A percentile compares a stretch with the other conserved stretches of the same genome.
Conservation (phyloP, 2,329 filamentous ascomycete genomes). For the Aspergillus tubingensis region DNA sequence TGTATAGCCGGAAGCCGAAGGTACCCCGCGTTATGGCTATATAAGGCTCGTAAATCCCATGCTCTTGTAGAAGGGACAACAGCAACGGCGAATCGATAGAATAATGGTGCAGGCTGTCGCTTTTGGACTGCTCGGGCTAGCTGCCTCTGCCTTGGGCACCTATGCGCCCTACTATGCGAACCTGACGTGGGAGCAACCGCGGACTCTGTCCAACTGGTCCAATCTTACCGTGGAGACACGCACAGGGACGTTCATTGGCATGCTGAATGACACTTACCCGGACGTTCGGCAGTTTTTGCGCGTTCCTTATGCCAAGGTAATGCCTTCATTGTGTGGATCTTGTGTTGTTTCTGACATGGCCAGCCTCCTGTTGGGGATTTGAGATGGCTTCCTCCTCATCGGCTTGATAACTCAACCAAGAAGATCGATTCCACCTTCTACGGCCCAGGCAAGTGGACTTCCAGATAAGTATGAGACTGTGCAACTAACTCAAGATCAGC, state of each 20-base stretch:
- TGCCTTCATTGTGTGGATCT: not conserved
- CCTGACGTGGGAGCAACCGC: slow-evolving; percentile 19
- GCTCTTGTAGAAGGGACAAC: too few species aligned
- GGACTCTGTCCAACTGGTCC: slow-evolving; percentile 20
- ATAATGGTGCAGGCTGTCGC: not conserved
- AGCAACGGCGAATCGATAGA: not conserved
- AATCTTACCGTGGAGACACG: slow-evolving; percentile 14
- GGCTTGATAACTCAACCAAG: slow-evolving; percentile 12
- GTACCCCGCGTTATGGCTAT: not conserved
- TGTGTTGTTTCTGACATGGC: not conserved
- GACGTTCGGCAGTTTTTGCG: slow-evolving; percentile 41
- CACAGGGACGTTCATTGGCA: slow-evolving; percentile 31
- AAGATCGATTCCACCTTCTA: slow-evolving; percentile 28
- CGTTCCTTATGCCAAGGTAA: slow-evolving; percentile 39
- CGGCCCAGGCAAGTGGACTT: not conserved
- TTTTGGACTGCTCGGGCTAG: not conserved
- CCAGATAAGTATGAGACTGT: too few species aligned
- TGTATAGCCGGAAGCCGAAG: not conserved
- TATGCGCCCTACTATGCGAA: slow-evolving; percentile 20
- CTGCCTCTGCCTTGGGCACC: not conserved
- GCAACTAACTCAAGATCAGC: not conserved
- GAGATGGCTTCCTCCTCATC: slow-evolving; percentile 34
- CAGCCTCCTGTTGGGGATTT: slow-evolving; percentile 2
- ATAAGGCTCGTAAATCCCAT: not conserved
- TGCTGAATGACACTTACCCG: slow-evolving; percentile 36